A percentile compares a stretch with the other conserved stretches of the same genome.
Conservation (phyloP, 1,284 basidiomycete genomes). For the Neonothopanus nambi region DNA sequence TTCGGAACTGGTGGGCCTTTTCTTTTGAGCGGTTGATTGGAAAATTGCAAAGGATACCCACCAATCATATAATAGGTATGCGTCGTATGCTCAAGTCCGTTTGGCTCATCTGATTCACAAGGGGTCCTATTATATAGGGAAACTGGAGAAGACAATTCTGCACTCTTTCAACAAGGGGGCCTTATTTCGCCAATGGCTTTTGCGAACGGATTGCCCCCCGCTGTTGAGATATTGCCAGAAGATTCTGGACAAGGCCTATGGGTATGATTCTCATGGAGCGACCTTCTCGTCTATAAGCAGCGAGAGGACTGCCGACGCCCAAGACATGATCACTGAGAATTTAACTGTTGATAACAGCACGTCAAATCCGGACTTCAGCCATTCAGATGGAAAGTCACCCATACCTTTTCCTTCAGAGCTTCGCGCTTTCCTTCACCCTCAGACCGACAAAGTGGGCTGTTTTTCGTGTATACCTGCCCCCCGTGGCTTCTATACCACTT, state of each 20-base stretch:
- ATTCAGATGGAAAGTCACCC: too few relatives aligned
- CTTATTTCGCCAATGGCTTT: slow-evolving; percentile 5
- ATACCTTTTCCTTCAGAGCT: too few relatives aligned
- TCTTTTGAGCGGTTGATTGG: slow-evolving; percentile 8
- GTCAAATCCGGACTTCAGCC: too few relatives aligned
- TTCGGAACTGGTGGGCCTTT: slow-evolving; percentile 11
- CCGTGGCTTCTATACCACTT: background rate
- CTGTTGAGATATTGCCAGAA: background rate
- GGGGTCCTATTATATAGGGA: background rate
- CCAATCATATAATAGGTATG: slow-evolving; percentile 7
- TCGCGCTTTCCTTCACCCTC: too few relatives aligned
- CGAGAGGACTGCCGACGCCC: too few relatives aligned
- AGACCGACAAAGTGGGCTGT: too few relatives aligned
- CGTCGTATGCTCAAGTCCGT: background rate
- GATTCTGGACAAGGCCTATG: too few relatives aligned
- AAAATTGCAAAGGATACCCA: slow-evolving; percentile 3
- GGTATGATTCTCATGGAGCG: too few relatives aligned
- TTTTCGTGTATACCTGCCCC: background rate
- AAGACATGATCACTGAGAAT: too few relatives aligned
- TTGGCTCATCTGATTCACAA: background rate
- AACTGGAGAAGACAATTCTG: slow-evolving; percentile 6
- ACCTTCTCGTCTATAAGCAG: too few relatives aligned
- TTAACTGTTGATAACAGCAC: too few relatives aligned
- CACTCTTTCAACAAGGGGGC: slow-evolving; percentile 4
- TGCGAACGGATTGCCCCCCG: background rate